These are phyloP conservation scores for Nidularia sp. DNA, from an alignment of 768 basidiomycete genomes.

Conservation along the genomic window DNA sequence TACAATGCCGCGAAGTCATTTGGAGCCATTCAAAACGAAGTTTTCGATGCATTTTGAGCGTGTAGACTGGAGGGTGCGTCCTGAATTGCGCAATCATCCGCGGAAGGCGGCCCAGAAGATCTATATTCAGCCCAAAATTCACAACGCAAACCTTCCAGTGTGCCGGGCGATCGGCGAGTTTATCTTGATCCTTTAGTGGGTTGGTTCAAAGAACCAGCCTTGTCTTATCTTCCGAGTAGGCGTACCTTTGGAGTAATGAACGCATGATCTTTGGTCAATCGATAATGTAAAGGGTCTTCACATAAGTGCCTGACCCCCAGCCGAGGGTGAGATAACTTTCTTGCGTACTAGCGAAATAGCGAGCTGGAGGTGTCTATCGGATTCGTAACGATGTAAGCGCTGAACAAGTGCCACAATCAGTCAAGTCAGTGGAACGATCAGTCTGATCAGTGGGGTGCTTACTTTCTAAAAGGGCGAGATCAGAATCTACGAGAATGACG, in stretches of 20 bases:
- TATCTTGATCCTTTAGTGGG: slow-evolving; percentile 23
- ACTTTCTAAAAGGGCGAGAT: slow-evolving; percentile 20
- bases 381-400: slow-evolving; percentile 11
- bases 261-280: neutral
- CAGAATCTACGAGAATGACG: slow-evolving; percentile 19
- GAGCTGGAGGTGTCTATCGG: neutral
- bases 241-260: neutral
- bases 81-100: slow-evolving; percentile 40
- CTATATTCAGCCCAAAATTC: slow-evolving; percentile 32
- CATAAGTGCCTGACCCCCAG: no score
- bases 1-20: slow-evolving; percentile 9
- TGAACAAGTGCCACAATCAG: slow-evolving; percentile 33
- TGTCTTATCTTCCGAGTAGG: neutral
- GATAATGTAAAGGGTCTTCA: no score
- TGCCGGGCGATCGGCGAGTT: slow-evolving; percentile 30
- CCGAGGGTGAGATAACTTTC: no score
- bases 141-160: slow-evolving; percentile 35
- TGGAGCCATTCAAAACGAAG: slow-evolving; percentile 14
- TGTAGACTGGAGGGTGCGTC: slow-evolving; percentile 22
- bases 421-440: slow-evolving; percentile 15
- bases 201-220: neutral
- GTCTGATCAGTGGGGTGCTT: slow-evolving; percentile 4
- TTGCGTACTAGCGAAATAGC: no score
- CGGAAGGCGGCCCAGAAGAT: slow-evolving; percentile 35
- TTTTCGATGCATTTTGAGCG: slow-evolving; percentile 27